These are phyloP conservation scores for Pseudocercospora macadamiae DNA, from an alignment of 2,329 filamentous ascomycete species.

Conservation along the genomic window DNA sequence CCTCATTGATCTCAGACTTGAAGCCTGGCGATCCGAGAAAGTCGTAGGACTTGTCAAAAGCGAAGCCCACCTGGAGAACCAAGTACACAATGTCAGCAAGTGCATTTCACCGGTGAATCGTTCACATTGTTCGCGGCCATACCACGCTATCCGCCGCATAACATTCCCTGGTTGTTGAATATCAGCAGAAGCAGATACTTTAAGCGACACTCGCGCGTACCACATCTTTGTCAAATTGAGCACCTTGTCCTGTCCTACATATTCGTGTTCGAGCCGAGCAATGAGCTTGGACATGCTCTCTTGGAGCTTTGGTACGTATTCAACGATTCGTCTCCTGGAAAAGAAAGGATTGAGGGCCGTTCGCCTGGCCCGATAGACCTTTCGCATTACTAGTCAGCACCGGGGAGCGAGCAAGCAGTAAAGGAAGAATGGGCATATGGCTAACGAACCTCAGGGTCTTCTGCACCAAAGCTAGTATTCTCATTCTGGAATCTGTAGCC, in stretches of 20 bases:
- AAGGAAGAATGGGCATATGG: no score
- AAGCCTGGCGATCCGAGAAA: constrained; percentile 10
- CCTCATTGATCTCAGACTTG: constrained; percentile 11
- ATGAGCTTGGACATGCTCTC: background rate
- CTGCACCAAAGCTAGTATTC: constrained; percentile 25
- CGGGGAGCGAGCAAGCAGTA: no score
- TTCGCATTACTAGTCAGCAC: constrained; percentile 34
- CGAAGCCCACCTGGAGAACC: no score
- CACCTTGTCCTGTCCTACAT: constrained; percentile 1
- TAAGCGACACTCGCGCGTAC: background rate
- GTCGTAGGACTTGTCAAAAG: constrained; percentile 12
- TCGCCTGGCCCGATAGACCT: constrained; percentile 45
- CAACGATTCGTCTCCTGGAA: constrained; percentile 33
- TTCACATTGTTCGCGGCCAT: no score
- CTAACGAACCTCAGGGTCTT: constrained; percentile 38
- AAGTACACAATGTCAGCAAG: no score
- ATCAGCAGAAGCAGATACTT: background rate
- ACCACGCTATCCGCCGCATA: constrained; percentile 14
- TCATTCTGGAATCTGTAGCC: constrained; percentile 7
- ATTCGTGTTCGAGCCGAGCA: constrained; percentile 4
- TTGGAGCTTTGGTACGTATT: constrained; percentile 8
- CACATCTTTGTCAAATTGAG: constrained; percentile 13
- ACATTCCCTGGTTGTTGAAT: background rate
- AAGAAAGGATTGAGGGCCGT: constrained; percentile 49
- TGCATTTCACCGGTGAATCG: no score